Base-by-base conservation (phyloP, 306 rosid species). In the Cicer cuneatum region DNA sequence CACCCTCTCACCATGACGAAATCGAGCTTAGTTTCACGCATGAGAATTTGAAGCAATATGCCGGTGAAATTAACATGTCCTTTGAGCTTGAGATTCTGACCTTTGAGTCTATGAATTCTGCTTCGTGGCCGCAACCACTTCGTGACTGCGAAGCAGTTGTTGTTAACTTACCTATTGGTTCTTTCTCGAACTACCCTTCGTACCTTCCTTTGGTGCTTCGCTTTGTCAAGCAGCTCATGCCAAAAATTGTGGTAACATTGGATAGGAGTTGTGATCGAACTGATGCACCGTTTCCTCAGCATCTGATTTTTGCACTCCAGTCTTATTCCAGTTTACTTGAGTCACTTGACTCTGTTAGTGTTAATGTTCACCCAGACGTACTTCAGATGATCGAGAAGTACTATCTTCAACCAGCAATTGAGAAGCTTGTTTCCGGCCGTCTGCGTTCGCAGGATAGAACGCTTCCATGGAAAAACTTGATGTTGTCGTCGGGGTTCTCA, bases 21-120 rank as follows among this genome's bases (percentile, higher is more conserved):
- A 66, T 93, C 4, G 97, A 91, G 82, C 88, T 93, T 8, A 74
- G 86, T 83, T 91, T 93, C 86, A 93, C 97, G 6, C 88, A 40
- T 1, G 97, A 91, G 43, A 93, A 82, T 54, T 84, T 93, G 39
- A 88, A 75, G 41, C 91, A 87, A 40, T 93, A 89, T 76, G 98
- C 98, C 13, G 42, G 66, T 40, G 97, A 88, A 24, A 72, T 93
- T 42, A 84, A 83, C 85, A 75, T 93, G 79, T 75, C 92, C 4
- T 86, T 93, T 15, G 94, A 93, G 76, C 78, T 93, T 0, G 90
- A 91, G 74, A 66, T 89, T 72, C 51, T 88, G 10, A 80, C 79
- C 80, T 72, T 91, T 0, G 96, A 91, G 38, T 69, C 83, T 6
- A 77, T 91, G 79, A 87, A 71, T 70, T 78, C 94, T 15, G 88